phyloP scores from a whole-genome alignment of 1,139 yeast species.

The Hansenula sp. region DNA sequence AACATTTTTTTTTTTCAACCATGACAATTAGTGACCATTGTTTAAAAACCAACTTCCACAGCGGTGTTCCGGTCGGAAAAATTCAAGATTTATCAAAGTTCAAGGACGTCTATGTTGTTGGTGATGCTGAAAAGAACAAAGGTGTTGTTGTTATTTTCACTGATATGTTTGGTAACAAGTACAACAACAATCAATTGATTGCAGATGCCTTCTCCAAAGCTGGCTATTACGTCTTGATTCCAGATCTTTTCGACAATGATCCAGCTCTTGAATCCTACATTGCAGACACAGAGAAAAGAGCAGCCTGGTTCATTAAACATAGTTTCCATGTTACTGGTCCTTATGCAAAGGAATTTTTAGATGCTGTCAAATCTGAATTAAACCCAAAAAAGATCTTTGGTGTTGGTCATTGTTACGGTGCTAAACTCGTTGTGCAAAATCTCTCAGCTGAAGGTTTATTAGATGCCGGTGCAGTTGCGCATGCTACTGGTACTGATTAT shows the following conservation, averaged over 20 bases:
- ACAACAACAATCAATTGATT: constrained; percentile 44
- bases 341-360: constrained; percentile 38
- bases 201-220: constrained; percentile 66
- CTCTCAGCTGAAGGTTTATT: constrained; percentile 39
- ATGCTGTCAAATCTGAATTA: constrained; percentile 35
- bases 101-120: neutral
- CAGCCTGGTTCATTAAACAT: constrained; percentile 54
- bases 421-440: constrained; percentile 53
- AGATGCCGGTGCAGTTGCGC: constrained; percentile 58
- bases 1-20: too few species aligned
- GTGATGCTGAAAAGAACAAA: constrained; percentile 28
- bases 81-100: neutral
- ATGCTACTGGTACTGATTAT: constrained; percentile 57
- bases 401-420: constrained; percentile 82
- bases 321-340: constrained; percentile 37
- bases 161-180: constrained; percentile 60
- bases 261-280: constrained; percentile 21
- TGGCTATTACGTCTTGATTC: constrained; percentile 60
- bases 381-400: constrained; percentile 51
- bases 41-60: neutral
- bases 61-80: neutral
- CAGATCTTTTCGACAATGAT: constrained; percentile 65
- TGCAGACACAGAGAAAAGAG: constrained; percentile 24
- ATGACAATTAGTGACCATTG: neutral
- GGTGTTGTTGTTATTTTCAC: constrained; percentile 51